phyloP scores from a whole-genome alignment of 768 basidiomycete species.

The Kwoniella dendrophila region DNA sequence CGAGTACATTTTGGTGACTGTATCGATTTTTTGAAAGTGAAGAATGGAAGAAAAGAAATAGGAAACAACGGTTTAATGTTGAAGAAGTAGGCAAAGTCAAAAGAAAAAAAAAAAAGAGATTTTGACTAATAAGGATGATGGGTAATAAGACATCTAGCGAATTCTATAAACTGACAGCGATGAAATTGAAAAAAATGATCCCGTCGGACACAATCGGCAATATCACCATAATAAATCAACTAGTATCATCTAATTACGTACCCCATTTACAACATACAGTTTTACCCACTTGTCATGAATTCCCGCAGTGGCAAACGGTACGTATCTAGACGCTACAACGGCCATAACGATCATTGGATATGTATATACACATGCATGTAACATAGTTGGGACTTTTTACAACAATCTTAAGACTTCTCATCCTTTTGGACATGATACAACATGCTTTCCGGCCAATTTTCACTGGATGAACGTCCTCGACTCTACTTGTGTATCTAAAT shows the following conservation, averaged over 20 bases:
- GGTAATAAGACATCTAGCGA: slow-evolving; percentile 3
- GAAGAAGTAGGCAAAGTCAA: neutral
- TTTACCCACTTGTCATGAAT: neutral
- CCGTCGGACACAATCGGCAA: slow-evolving; percentile 10
- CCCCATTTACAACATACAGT: neutral
- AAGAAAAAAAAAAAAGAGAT: slow-evolving; percentile 4
- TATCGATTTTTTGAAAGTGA: slow-evolving; percentile 11
- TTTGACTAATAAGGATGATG: neutral
- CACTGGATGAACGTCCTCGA: too few species aligned
- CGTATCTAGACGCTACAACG: too few species aligned
- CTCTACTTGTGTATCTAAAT: neutral
- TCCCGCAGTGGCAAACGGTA: too few species aligned
- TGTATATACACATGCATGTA: neutral
- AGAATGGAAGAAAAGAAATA: slow-evolving; percentile 1
- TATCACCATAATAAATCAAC: neutral
- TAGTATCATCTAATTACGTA: neutral
- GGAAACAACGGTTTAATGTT: neutral
- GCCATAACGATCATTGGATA: neutral
- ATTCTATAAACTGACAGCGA: neutral
- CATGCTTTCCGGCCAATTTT: too few species aligned
- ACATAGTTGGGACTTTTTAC: neutral
- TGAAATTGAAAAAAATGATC: slow-evolving; percentile 2
- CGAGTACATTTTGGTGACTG: slow-evolving; percentile 41
- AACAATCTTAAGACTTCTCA: too few species aligned
- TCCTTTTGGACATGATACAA: too few species aligned